These are phyloP conservation scores for Raffaelea ambrosiae DNA, from an alignment of 2,329 filamentous ascomycete genomes.

Conservation along the genomic window DNA sequence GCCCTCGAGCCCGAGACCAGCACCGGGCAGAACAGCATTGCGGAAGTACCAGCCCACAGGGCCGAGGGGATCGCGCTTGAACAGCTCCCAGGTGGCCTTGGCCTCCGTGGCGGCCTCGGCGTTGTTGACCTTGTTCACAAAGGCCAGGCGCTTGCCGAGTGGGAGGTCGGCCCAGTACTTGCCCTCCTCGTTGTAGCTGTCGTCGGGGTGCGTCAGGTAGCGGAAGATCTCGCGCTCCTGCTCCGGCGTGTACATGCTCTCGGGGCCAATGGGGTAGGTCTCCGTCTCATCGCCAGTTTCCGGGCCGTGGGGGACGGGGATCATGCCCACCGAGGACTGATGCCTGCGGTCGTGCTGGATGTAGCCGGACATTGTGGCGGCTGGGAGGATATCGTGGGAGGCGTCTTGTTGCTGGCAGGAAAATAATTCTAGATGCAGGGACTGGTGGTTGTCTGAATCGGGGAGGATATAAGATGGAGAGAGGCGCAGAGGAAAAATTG, in stretches of 20 bases:
- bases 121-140: constrained; percentile 66
- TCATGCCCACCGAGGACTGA: constrained; percentile 37
- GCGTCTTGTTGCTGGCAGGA: not conserved
- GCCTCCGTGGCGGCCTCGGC: constrained; percentile 63
- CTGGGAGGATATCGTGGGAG: not conserved
- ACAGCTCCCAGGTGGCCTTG: constrained; percentile 61
- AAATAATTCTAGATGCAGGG: no score
- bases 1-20: constrained; percentile 84
- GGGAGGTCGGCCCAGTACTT: constrained; percentile 91
- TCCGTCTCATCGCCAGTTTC: constrained; percentile 40
- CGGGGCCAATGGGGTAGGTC: constrained; percentile 31
- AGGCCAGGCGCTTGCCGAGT: constrained; percentile 58
- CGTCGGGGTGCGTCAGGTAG: constrained; percentile 75
- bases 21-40: constrained; percentile 87
- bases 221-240: constrained; percentile 59
- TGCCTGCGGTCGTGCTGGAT: constrained; percentile 31
- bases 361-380: constrained; percentile 24
- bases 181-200: constrained; percentile 74
- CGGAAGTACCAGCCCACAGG: constrained; percentile 81
- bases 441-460: no score
- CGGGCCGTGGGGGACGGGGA: constrained; percentile 47
- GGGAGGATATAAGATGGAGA: not conserved
- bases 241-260: constrained; percentile 31
- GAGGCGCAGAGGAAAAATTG: no score
- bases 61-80: constrained; percentile 77